Evolutionary conservation across 306 rosid species (phyloP).

Genomic region (Luffa aegyptiaca): DNA sequence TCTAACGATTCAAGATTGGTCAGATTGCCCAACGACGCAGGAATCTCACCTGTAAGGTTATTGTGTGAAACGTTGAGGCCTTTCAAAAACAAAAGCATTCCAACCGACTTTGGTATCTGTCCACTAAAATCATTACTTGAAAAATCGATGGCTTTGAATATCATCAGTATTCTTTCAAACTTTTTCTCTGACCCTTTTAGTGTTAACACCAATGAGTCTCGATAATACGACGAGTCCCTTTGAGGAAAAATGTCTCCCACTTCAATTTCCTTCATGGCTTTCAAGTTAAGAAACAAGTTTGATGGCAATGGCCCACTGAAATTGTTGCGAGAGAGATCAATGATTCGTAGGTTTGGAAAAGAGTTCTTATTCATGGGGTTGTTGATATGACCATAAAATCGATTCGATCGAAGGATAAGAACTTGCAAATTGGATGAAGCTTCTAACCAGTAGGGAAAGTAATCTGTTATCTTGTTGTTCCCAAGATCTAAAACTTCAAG

Average conservation of each 20-base stretch:
- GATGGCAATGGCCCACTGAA: slow-evolving; percentile 24
- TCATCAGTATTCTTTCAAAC: background rate
- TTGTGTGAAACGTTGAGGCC: slow-evolving; percentile 29
- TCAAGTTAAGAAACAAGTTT: slow-evolving; percentile 12
- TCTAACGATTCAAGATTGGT: slow-evolving; percentile 23
- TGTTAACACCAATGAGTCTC: slow-evolving; percentile 2
- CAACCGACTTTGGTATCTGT: slow-evolving; percentile 17
- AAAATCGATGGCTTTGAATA: slow-evolving; percentile 21
- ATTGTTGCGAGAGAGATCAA: slow-evolving; percentile 25
- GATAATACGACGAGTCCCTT: too few relatives aligned
- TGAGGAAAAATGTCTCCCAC: background rate
- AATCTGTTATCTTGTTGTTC: slow-evolving; percentile 18
- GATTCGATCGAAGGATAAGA: slow-evolving; percentile 25
- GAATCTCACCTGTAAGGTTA: slow-evolving; percentile 20
- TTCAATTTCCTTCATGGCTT: slow-evolving; percentile 16
- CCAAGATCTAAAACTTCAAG: slow-evolving; percentile 33
- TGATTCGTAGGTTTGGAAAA: slow-evolving; percentile 19
- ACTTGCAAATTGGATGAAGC: slow-evolving; percentile 14
- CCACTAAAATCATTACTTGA: slow-evolving; percentile 34
- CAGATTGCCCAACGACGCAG: slow-evolving; percentile 15
- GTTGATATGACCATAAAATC: slow-evolving; percentile 22
- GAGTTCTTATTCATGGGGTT: background rate
- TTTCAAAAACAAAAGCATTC: slow-evolving; percentile 13
- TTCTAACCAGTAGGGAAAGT: slow-evolving; percentile 29
- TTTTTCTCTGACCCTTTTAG: background rate